Conservation (phyloP, 2,329 filamentous ascomycete genomes). For the Daldinia eschscholtzii region DNA sequence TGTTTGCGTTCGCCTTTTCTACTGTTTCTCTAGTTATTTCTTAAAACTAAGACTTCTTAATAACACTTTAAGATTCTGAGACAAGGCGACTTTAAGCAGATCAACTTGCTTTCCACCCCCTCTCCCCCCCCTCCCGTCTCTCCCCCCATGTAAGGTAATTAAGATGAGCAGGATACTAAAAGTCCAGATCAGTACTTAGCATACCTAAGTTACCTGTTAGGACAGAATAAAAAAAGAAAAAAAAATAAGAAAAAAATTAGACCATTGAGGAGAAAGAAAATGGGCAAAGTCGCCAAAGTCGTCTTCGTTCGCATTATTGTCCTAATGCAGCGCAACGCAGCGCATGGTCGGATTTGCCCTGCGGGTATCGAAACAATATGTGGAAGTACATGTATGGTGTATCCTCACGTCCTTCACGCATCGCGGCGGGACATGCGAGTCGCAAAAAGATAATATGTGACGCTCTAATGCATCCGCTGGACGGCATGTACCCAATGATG, state of each 20-base stretch:
- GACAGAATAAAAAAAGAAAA: background rate
- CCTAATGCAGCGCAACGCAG: conserved; percentile 33
- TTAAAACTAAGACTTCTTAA: conserved; percentile 1
- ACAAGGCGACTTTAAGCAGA: conserved; percentile 5
- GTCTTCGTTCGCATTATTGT: conserved; percentile 29
- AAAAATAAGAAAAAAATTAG: background rate
- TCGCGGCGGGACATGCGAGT: conserved; percentile 34
- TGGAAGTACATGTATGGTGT: conserved; percentile 34
- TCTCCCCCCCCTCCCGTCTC: background rate
- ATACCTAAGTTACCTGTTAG: background rate
- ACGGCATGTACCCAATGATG: conserved; percentile 20
- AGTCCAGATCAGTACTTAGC: background rate
- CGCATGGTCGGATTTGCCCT: conserved; percentile 38
- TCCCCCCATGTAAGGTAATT: conserved; percentile 10
- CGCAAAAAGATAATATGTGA: conserved; percentile 35
- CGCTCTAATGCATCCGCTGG: conserved; percentile 24
- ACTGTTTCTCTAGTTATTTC: background rate
- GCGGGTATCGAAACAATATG: conserved; percentile 34
- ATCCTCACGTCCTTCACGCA: conserved; percentile 28
- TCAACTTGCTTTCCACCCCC: background rate
- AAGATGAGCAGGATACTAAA: conserved; percentile 22
- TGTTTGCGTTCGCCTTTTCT: conserved; percentile 26
- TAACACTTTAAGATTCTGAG: background rate
- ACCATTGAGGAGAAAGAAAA: background rate
- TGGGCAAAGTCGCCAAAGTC: background rate